A percentile compares a stretch with the other conserved stretches of the same genome.
Conservation (phyloP, 768 basidiomycete species). For the Tricholoma sp. region DNA sequence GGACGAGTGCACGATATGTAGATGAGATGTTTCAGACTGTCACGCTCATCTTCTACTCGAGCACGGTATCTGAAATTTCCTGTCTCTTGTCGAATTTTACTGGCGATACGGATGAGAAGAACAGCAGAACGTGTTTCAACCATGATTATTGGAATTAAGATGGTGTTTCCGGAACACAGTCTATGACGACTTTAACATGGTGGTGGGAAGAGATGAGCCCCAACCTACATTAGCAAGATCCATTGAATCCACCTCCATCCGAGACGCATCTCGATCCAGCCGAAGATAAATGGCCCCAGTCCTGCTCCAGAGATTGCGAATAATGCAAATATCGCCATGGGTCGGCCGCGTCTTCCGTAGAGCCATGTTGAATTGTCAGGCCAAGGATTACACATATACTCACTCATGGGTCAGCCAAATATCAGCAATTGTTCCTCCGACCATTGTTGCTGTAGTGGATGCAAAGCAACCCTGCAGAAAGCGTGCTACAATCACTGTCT, state of each 20-base stretch:
- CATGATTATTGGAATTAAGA: constrained; percentile 51
- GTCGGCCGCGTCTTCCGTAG: constrained; percentile 59
- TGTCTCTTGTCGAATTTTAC: constrained; percentile 56
- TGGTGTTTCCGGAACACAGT: constrained; percentile 43
- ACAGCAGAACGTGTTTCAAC: constrained; percentile 72
- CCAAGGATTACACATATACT: constrained; percentile 9
- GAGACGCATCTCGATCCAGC: constrained; percentile 61
- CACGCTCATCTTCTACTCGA: constrained; percentile 58
- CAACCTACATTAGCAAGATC: constrained; percentile 60
- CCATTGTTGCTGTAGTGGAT: constrained; percentile 68
- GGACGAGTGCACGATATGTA: constrained; percentile 69
- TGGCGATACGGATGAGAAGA: constrained; percentile 62
- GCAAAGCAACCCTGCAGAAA: constrained; percentile 63
- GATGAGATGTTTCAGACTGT: constrained; percentile 52
- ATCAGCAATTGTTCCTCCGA: constrained; percentile 71
- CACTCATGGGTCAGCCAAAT: constrained; percentile 63
- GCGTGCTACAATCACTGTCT: constrained; percentile 62
- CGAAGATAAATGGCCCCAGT: constrained; percentile 57
- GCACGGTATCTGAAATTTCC: constrained; percentile 61
- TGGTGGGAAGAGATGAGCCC: constrained; percentile 8
- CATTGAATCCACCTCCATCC: constrained; percentile 86
- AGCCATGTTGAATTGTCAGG: background rate
- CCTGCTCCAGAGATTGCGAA: constrained; percentile 58
- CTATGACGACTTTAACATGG: constrained; percentile 26
- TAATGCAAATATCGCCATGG: constrained; percentile 71